Base-by-base conservation (phyloP, 1,139 yeast species). In the Hemisphaericaspora lyxosophila region DNA sequence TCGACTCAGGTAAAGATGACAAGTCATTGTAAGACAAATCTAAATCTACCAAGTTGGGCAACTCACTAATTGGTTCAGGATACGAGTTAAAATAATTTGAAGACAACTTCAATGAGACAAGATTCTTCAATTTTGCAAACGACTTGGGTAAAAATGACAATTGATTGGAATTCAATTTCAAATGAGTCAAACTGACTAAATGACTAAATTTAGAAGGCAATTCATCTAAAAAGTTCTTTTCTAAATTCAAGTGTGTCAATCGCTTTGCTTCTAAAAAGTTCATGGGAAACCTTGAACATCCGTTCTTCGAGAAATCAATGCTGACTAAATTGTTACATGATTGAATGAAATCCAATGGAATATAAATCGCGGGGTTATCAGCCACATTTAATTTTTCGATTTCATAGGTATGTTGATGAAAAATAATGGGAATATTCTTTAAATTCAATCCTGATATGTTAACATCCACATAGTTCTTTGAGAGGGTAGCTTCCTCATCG, bases 291-390 rank as follows among this genome's bases (percentile, higher is more conserved):
- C 70, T 73, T 7, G 83, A 77, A 13, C 87, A 78, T 40, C 95
- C 85, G 51, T 87, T 85, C 44, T 80, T 73, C 1, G 87, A 79
- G 66, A 82, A 87, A 38, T 80, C 73, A 42, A 89, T 70, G 40
- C 79, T 75, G 23, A 77, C 74, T 48, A 90, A 67, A 51, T 85
- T 85, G 35, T 79, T 74, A 49, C 96, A 85, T 20, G 87, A 80
- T 55, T 88, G 95, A 49, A 89, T 82, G 55, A 89, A 89, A 57
- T 89, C 96, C 41, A 80, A 64, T 0, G 97, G 96, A 24, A 90
- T 68, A 42, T 82, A 79, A 38, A 90, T 83, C 16, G 95, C 84
- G 5, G 96, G 95, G 57, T 90, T 90, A 46, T 85, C 81, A 1
- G 95, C 85, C 12, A 88, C 90, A 57, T 90, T 92, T 46, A 90